These are phyloP conservation scores for Strigomonas culicis DNA, from an alignment of 208 protist species.

Conservation along the genomic window DNA sequence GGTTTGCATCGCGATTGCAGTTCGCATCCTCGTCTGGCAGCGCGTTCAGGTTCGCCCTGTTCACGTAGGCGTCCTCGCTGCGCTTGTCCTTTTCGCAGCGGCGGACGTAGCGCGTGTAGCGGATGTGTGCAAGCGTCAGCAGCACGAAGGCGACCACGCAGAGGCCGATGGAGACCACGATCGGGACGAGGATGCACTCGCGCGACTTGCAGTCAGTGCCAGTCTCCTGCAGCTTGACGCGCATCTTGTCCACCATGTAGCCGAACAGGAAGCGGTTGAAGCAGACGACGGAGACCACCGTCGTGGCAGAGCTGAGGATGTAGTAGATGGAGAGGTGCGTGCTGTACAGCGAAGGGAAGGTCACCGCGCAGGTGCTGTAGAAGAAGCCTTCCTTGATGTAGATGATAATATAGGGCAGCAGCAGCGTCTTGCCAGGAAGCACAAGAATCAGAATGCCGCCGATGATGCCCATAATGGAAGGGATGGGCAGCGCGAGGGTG, in stretches of 20 bases:
- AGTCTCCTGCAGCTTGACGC: constrained; percentile 21
- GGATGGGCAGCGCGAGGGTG: constrained; percentile 48
- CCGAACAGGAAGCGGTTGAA: constrained; percentile 72
- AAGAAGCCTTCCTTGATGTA: constrained; percentile 68
- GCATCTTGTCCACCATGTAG: constrained; percentile 32
- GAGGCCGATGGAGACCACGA: constrained; percentile 41
- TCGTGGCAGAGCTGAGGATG: constrained; percentile 57
- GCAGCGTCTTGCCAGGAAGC: constrained; percentile 34
- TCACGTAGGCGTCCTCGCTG: no score
- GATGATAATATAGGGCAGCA: constrained; percentile 58
- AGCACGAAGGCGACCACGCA: constrained; percentile 29
- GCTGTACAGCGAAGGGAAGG: constrained; percentile 53
- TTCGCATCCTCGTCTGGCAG: no score
- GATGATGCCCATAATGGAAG: constrained; percentile 34
- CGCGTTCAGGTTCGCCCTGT: no score
- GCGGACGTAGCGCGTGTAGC: constrained; percentile 45
- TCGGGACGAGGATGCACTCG: constrained; percentile 33
- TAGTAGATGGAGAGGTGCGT: constrained; percentile 49
- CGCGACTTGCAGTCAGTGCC: constrained; percentile 33
- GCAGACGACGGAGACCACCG: constrained; percentile 43
- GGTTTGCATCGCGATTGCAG: no score
- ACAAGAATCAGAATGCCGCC: constrained; percentile 43
- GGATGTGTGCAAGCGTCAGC: constrained; percentile 38
- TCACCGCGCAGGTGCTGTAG: constrained; percentile 42
- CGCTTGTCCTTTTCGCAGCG: background rate